Percentiles rank a stretch among this genome's conserved stretches.
These are phyloP conservation scores for Phytophthora megakarya DNA, from an alignment of 352 stramenopile genomes.

Conservation along the genomic window DNA sequence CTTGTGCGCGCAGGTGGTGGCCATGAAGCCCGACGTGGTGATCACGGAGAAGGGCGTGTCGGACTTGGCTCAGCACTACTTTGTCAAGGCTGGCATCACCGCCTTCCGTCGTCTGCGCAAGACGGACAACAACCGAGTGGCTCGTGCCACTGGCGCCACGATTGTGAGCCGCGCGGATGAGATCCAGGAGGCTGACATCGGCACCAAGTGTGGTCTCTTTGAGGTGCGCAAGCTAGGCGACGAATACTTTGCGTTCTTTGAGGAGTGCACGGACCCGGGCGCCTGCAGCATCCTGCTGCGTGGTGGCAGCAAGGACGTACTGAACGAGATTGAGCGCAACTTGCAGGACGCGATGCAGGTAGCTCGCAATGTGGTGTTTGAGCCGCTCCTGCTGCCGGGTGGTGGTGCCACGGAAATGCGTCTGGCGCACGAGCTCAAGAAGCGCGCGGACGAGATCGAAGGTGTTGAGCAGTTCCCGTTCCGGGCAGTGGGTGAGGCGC, in stretches of 20 bases:
- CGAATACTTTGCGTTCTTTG: slow-evolving; percentile 99
- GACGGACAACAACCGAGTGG: slow-evolving; percentile 99
- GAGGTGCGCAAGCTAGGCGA: slow-evolving; percentile 94
- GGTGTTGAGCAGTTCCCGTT: slow-evolving; percentile 98
- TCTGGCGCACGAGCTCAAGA: slow-evolving; percentile 94
- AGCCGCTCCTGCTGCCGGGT: slow-evolving; percentile 96
- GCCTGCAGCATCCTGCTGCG: slow-evolving; percentile 98
- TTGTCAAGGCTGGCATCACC: slow-evolving; percentile 98
- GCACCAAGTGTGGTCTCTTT: slow-evolving; percentile 98
- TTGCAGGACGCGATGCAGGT: slow-evolving; percentile 99
- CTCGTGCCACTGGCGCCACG: slow-evolving; percentile 95
- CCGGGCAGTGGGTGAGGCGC: slow-evolving; percentile 95
- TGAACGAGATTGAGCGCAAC: slow-evolving; percentile 99
- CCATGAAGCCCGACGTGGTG: slow-evolving; percentile 99
- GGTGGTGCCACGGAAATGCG: slow-evolving; percentile 99
- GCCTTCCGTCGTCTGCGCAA: slow-evolving; percentile 99
- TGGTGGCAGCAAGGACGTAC: slow-evolving; percentile 98
- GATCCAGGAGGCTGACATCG: slow-evolving; percentile 99
- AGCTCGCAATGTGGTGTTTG: slow-evolving; percentile 98
- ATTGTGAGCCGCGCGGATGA: slow-evolving; percentile 98
- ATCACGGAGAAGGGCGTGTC: slow-evolving; percentile 99
- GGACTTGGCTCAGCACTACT: slow-evolving; percentile 99
- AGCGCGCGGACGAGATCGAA: slow-evolving; percentile 91
- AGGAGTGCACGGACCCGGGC: slow-evolving; percentile 98
- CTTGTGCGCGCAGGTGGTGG: slow-evolving; percentile 98